Evolutionary conservation across 192 early-diverging fungal genomes (phyloP).

Genomic region (Lobosporangium transversale): DNA sequence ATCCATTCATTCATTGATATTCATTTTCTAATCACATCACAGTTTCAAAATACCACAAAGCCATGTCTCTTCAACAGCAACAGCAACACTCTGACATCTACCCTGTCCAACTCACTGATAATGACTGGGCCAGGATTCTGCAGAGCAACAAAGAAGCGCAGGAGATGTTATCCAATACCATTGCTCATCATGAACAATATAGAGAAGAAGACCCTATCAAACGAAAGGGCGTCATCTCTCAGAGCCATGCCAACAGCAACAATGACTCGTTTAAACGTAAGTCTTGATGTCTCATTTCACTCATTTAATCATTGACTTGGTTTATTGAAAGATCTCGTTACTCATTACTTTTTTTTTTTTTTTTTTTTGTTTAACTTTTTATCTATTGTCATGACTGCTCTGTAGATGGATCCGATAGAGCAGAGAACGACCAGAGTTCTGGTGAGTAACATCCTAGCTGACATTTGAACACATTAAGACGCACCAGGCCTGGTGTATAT

Average conservation of each 20-base stretch:
- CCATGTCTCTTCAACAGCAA: conserved; percentile 41
- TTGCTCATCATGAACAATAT: conserved; percentile 56
- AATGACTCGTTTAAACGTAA: background rate
- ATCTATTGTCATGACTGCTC: background rate
- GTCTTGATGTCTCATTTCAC: background rate
- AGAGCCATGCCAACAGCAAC: conserved; percentile 7
- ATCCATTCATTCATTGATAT: background rate
- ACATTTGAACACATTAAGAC: too few relatives aligned
- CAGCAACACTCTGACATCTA: conserved; percentile 29
- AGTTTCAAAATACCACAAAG: background rate
- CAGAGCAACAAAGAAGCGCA: conserved; percentile 56
- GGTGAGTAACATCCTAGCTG: conserved; percentile 33
- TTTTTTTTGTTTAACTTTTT: background rate
- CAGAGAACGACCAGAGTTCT: conserved; percentile 39
- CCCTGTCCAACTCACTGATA: conserved; percentile 24
- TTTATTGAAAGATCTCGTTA: background rate
- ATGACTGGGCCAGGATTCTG: conserved; percentile 47
- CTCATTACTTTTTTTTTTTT: conserved; percentile 7
- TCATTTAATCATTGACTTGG: background rate
- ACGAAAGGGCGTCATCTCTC: conserved; percentile 52
- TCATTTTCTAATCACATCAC: background rate
- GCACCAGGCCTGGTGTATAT: too few relatives aligned
- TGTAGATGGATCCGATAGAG: too few relatives aligned
- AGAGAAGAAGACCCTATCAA: conserved; percentile 55
- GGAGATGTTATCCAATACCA: conserved; percentile 55